Evolutionary conservation across 139 green algal species (phyloP).

Genomic region (Auxenochlorella protothecoides): DNA sequence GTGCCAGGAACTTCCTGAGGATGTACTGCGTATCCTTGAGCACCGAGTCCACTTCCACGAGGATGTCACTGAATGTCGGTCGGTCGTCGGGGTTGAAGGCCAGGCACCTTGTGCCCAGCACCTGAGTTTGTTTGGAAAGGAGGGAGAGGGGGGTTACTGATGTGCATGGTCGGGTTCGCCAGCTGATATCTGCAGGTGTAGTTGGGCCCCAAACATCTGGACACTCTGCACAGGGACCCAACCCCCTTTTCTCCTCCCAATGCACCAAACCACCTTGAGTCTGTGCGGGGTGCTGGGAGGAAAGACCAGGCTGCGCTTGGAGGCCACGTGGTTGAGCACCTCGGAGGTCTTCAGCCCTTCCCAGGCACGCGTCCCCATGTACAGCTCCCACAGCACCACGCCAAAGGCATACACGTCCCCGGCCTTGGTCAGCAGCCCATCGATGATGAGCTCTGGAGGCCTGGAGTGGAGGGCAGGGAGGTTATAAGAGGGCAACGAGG

Average conservation of each 20-base stretch:
- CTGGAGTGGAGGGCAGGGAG: not conserved
- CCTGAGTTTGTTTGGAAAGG: not conserved
- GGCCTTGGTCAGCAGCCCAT: constrained; percentile 24
- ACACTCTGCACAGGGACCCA: not conserved
- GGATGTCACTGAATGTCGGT: constrained; percentile 25
- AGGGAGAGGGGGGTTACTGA: not conserved
- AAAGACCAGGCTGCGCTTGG: constrained; percentile 29
- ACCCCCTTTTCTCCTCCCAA: no score
- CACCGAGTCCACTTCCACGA: constrained; percentile 26
- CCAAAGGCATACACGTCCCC: constrained; percentile 39
- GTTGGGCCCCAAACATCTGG: no score
- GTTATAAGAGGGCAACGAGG: not conserved
- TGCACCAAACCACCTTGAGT: constrained; percentile 12
- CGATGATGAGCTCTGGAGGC: constrained; percentile 27
- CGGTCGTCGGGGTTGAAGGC: constrained; percentile 4
- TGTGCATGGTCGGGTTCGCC: not conserved
- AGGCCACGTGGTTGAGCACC: constrained; percentile 27
- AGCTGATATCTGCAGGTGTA: not conserved
- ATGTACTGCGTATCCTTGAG: constrained; percentile 26
- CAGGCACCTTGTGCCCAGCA: constrained; percentile 26
- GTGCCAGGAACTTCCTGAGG: constrained; percentile 23
- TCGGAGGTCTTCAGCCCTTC: constrained; percentile 29
- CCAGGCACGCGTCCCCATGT: constrained; percentile 27
- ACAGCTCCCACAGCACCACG: constrained; percentile 33
- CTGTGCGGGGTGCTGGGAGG: constrained; percentile 26